Percentiles rank a stretch among this genome's conserved stretches.
Evolutionary conservation across 495 filamentous ascomycete genomes (phyloP).

Genomic region (Aspergillus asperescens): DNA sequence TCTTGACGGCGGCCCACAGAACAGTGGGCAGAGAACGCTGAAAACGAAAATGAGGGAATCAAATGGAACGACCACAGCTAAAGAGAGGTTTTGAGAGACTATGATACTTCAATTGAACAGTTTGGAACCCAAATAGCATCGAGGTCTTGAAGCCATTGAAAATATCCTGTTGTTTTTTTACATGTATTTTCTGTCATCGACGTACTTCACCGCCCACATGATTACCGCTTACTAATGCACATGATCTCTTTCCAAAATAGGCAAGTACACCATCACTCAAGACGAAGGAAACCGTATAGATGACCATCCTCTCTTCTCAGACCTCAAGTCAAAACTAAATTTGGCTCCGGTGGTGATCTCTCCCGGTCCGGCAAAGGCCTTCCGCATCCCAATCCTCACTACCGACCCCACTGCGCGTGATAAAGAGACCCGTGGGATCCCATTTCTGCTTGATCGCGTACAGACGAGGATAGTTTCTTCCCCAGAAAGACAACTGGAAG

Average conservation of each 20-base stretch:
- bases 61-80: neutral
- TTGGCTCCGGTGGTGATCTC: neutral
- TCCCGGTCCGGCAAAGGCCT: conserved; percentile 19
- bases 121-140: neutral
- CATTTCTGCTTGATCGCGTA: conserved; percentile 38
- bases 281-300: too few species aligned
- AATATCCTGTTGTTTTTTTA: conserved; percentile 6
- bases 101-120: conserved; percentile 1
- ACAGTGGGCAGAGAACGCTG: conserved; percentile 21
- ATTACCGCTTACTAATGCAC: neutral
- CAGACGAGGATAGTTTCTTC: conserved; percentile 42
- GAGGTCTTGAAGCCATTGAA: neutral
- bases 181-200: conserved; percentile 8
- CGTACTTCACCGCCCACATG: conserved; percentile 21
- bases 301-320: too few species aligned
- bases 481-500: conserved; percentile 48
- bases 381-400: conserved; percentile 33
- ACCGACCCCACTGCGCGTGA: conserved; percentile 25
- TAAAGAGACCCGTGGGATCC: conserved; percentile 29
- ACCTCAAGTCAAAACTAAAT: too few species aligned
- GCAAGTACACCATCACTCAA: neutral
- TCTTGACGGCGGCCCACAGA: conserved; percentile 37
- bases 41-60: neutral
- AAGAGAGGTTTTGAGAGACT: neutral
- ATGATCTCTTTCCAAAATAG: neutral